A percentile compares a stretch with the other conserved stretches of the same genome.
Evolutionary conservation across 2,329 filamentous ascomycete genomes (phyloP).

Genomic region (Pestalotiopsis fici): DNA sequence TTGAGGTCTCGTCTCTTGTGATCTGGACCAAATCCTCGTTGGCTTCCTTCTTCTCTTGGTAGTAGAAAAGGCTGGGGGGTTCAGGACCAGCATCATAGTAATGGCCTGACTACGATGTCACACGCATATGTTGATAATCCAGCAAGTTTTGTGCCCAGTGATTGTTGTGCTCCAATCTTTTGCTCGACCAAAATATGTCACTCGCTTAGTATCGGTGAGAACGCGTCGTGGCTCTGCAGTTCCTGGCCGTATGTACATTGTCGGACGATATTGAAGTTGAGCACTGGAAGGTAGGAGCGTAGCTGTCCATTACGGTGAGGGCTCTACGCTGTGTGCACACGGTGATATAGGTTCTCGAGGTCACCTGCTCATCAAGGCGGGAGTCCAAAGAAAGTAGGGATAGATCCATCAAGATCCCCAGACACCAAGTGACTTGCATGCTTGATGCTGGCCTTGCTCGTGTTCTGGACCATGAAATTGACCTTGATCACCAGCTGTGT

Average conservation of each 20-base stretch:
- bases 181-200: neutral
- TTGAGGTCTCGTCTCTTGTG: neutral
- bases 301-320: neutral
- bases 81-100: neutral
- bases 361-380: too few species aligned
- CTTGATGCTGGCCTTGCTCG: neutral
- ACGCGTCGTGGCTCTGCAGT: neutral
- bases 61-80: neutral
- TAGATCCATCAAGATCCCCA: too few species aligned
- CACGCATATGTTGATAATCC: neutral
- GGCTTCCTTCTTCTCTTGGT: neutral
- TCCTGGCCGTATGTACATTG: neutral
- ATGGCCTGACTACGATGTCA: neutral
- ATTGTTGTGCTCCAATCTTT: neutral
- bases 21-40: neutral
- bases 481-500: neutral
- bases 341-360: too few species aligned
- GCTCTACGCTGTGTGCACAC: too few species aligned
- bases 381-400: too few species aligned
- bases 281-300: neutral
- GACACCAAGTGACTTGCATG: neutral
- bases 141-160: neutral
- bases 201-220: neutral
- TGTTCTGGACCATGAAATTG: neutral
- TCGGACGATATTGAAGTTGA: neutral